phyloP scores from a whole-genome alignment of 176 grass and related monocot genomes.

The Musa itinerans region DNA sequence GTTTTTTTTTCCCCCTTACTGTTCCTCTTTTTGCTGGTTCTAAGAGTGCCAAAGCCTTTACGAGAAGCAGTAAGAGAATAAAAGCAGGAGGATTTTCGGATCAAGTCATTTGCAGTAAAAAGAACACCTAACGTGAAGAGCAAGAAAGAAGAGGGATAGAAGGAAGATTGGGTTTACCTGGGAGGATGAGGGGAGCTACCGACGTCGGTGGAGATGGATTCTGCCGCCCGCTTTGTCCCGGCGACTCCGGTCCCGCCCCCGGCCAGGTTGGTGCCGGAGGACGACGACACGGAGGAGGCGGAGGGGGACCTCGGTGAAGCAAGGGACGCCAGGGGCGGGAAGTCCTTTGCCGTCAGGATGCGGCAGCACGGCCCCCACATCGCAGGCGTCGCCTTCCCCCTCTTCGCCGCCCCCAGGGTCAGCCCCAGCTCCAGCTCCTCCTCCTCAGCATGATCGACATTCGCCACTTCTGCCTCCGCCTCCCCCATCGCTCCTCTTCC shows the following conservation, averaged over 20 bases:
- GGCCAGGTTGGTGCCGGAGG: neutral
- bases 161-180: constrained; percentile 7
- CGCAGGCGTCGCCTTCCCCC: neutral
- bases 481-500: constrained; percentile 3
- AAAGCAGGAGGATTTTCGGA: neutral
- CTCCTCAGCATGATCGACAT: neutral
- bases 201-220: constrained; percentile 20
- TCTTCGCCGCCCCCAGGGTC: constrained; percentile 29
- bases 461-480: constrained; percentile 9
- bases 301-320: constrained; percentile 8
- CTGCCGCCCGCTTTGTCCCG: constrained; percentile 9
- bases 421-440: constrained; percentile 32
- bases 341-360: constrained; percentile 17
- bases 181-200: constrained; percentile 21
- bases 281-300: constrained; percentile 18
- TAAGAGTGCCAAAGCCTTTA: neutral
- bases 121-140: neutral
- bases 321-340: constrained; percentile 5
- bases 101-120: neutral
- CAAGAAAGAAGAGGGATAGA: neutral
- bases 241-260: neutral
- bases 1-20: neutral
- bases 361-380: constrained; percentile 13
- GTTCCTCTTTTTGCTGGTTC: neutral
- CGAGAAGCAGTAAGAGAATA: neutral